These are phyloP conservation scores for Antarctomyces pellizariae DNA, from an alignment of 495 filamentous ascomycete species.

Conservation along the genomic window DNA sequence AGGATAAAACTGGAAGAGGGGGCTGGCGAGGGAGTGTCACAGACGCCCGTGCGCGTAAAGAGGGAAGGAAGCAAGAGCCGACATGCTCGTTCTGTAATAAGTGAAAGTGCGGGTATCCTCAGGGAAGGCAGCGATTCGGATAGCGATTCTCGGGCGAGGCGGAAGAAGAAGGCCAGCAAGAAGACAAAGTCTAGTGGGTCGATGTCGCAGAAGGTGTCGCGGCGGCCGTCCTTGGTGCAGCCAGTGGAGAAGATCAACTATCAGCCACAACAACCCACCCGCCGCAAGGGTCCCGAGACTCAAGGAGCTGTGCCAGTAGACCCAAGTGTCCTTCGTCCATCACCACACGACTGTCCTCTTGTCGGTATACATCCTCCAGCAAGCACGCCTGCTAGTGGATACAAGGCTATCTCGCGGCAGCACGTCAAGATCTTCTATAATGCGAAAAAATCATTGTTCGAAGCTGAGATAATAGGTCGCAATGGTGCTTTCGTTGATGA, in stretches of 20 bases:
- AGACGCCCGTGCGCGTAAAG: conserved; percentile 20
- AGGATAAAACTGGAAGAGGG: conserved; percentile 21
- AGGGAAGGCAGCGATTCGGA: conserved; percentile 24
- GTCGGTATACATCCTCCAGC: conserved; percentile 62
- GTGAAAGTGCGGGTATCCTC: conserved; percentile 35
- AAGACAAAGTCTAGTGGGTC: conserved; percentile 17
- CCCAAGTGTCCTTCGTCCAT: conserved; percentile 25
- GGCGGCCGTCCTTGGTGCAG: conserved; percentile 20
- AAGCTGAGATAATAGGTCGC: conserved; percentile 57
- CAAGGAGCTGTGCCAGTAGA: conserved; percentile 26
- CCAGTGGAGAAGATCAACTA: conserved; percentile 5
- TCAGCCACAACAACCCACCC: conserved; percentile 13
- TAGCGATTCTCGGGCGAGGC: conserved; percentile 10
- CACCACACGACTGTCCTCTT: conserved; percentile 42
- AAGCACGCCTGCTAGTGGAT: conserved; percentile 29
- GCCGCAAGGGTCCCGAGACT: conserved; percentile 25
- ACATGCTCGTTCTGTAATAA: conserved; percentile 25
- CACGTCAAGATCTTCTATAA: conserved; percentile 75
- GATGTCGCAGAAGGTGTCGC: conserved; percentile 19
- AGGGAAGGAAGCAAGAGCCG: conserved; percentile 21
- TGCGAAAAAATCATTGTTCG: conserved; percentile 44
- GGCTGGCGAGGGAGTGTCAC: conserved; percentile 23
- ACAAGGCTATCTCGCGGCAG: conserved; percentile 58
- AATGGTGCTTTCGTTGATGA: conserved; percentile 77
- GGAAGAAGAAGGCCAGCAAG: conserved; percentile 10